phyloP scores from a whole-genome alignment of 2,329 filamentous ascomycete species.

The Claviceps maximensis region DNA sequence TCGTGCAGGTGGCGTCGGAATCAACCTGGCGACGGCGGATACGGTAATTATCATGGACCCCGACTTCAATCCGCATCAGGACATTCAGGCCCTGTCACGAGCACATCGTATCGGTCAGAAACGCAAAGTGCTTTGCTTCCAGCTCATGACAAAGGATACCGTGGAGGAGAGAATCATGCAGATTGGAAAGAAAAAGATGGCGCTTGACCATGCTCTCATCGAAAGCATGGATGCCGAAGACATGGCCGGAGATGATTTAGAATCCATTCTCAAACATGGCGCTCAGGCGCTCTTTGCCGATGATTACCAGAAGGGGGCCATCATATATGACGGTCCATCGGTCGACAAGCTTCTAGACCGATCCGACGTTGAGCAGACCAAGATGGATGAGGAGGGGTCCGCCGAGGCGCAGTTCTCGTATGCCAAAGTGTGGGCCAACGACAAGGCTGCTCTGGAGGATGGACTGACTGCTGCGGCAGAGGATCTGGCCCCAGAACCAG shows the following conservation, averaged over 20 bases:
- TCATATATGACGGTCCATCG: slow-evolving; percentile 66
- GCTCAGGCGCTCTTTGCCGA: slow-evolving; percentile 78
- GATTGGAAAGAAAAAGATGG: slow-evolving; percentile 90
- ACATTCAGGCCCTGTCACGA: slow-evolving; percentile 86
- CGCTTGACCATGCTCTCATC: slow-evolving; percentile 86
- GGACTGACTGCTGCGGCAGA: slow-evolving; percentile 38
- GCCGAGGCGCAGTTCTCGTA: slow-evolving; percentile 77
- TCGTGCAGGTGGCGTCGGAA: slow-evolving; percentile 87
- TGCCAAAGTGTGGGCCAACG: slow-evolving; percentile 84
- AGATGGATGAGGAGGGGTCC: slow-evolving; percentile 45
- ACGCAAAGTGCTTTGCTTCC: slow-evolving; percentile 90
- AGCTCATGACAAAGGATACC: slow-evolving; percentile 77
- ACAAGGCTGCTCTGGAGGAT: slow-evolving; percentile 54
- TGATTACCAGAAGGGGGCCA: slow-evolving; percentile 53
- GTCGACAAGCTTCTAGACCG: slow-evolving; percentile 90
- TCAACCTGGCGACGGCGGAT: slow-evolving; percentile 92
- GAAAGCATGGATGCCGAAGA: slow-evolving; percentile 83
- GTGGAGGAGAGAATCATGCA: slow-evolving; percentile 95
- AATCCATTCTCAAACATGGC: slow-evolving; percentile 78
- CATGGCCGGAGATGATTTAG: slow-evolving; percentile 64
- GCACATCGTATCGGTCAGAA: slow-evolving; percentile 95
- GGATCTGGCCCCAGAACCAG: slow-evolving; percentile 37
- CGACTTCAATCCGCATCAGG: slow-evolving; percentile 96
- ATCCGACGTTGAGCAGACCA: slow-evolving; percentile 62
- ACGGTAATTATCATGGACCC: slow-evolving; percentile 96